Conservation (phyloP, 2,329 filamentous ascomycete genomes). For the Sporothrix euskadiensis region DNA sequence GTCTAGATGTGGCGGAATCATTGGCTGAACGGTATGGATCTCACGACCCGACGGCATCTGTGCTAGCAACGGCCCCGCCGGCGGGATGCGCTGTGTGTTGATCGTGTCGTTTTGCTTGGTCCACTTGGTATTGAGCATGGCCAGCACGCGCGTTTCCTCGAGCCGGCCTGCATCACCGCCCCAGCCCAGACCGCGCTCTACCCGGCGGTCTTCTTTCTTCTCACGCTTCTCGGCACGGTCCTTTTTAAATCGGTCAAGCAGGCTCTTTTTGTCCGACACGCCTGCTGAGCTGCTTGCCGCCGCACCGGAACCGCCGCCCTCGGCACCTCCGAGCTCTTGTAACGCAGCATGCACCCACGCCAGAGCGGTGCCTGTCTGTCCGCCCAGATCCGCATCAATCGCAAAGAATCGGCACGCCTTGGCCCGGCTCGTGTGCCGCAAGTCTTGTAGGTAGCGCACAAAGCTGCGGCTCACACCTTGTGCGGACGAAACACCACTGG, state of each 20-base stretch:
- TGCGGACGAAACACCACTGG: constrained; percentile 38
- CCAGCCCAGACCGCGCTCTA: constrained; percentile 73
- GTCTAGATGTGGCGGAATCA: constrained; percentile 64
- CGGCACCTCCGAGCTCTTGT: constrained; percentile 63
- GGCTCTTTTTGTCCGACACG: constrained; percentile 43
- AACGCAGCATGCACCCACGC: constrained; percentile 81
- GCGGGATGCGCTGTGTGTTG: constrained; percentile 75
- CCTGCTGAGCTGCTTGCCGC: background rate
- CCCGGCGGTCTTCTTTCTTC: constrained; percentile 72
- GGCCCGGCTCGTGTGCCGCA: constrained; percentile 73
- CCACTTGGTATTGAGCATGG: constrained; percentile 88
- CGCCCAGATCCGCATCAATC: constrained; percentile 81
- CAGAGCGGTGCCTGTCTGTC: constrained; percentile 79
- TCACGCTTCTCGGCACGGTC: constrained; percentile 69
- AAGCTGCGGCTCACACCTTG: constrained; percentile 61
- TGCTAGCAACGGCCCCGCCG: constrained; percentile 68
- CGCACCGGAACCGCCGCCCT: background rate
- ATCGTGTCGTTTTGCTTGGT: constrained; percentile 92
- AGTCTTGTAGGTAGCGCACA: constrained; percentile 71
- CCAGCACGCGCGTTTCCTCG: constrained; percentile 82
- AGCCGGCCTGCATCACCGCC: constrained; percentile 79
- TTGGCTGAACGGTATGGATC: constrained; percentile 72
- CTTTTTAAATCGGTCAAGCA: constrained; percentile 67
- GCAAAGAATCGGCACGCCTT: constrained; percentile 89
- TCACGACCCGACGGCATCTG: constrained; percentile 87